phyloP scores from a whole-genome alignment of 2,329 filamentous ascomycete species.

The Penicillium concentricum region DNA sequence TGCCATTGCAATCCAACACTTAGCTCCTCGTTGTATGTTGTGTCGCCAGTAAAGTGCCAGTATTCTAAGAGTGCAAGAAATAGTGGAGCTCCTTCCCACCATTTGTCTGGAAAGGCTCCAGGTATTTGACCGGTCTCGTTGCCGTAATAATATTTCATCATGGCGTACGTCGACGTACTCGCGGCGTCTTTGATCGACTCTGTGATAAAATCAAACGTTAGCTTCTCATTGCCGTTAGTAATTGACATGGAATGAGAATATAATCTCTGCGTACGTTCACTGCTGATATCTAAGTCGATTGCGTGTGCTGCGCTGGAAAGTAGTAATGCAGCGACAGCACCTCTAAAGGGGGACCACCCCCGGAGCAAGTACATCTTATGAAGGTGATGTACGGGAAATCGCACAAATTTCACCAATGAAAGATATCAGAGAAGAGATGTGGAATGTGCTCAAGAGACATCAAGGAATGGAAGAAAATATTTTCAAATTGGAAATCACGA shows the following conservation, averaged over 20 bases:
- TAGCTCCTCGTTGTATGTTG: slow-evolving; percentile 12
- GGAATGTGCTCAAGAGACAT: background rate
- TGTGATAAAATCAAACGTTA: background rate
- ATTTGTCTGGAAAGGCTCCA: slow-evolving; percentile 15
- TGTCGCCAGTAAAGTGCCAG: slow-evolving; percentile 15
- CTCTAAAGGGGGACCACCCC: background rate
- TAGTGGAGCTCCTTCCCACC: slow-evolving; percentile 15
- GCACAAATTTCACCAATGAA: background rate
- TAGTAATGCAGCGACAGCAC: slow-evolving; percentile 3
- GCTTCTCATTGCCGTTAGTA: background rate
- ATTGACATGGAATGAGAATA: background rate
- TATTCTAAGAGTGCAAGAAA: slow-evolving; percentile 13
- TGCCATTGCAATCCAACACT: slow-evolving; percentile 16
- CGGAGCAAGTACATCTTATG: slow-evolving; percentile 11
- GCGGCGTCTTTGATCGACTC: slow-evolving; percentile 15
- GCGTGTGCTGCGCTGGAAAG: slow-evolving; percentile 10
- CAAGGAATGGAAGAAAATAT: background rate
- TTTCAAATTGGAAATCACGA: background rate
- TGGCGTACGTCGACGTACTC: slow-evolving; percentile 7
- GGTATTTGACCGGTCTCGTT: slow-evolving; percentile 14
- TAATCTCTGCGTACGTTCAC: slow-evolving; percentile 21
- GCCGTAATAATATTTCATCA: slow-evolving; percentile 14
- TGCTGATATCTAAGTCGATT: slow-evolving; percentile 28
- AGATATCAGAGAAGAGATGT: background rate
- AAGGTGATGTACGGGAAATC: background rate